Conservation (phyloP, 1,284 basidiomycete species). For the Gymnopus androsaceus region DNA sequence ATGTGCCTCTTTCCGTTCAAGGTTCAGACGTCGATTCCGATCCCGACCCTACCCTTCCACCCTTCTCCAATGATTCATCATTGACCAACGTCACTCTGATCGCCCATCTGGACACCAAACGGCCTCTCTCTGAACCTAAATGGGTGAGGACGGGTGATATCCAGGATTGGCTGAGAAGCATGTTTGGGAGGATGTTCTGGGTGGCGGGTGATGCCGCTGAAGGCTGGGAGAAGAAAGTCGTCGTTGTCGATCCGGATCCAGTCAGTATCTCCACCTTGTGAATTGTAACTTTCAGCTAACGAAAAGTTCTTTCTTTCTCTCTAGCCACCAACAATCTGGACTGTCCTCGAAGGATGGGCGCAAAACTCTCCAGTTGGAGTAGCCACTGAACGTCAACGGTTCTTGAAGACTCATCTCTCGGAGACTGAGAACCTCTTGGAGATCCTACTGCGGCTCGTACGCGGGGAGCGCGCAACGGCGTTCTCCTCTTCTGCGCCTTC, state of each 20-base stretch:
- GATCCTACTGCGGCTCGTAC: constrained; percentile 85
- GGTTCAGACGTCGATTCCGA: constrained; percentile 44
- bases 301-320: no score
- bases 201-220: constrained; percentile 68
- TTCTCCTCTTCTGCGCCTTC: constrained; percentile 58
- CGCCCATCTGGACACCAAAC: constrained; percentile 80
- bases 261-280: constrained; percentile 51
- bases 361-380: constrained; percentile 76
- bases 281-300: constrained; percentile 17
- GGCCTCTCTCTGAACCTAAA: constrained; percentile 89
- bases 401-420: constrained; percentile 84
- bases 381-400: constrained; percentile 78
- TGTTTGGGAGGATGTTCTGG: constrained; percentile 84
- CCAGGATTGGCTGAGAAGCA: constrained; percentile 88
- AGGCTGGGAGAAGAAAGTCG: constrained; percentile 92
- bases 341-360: constrained; percentile 87
- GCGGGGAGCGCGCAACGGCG: constrained; percentile 81
- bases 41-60: constrained; percentile 64
- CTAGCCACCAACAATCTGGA: constrained; percentile 88
- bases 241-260: constrained; percentile 92
- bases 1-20: constrained; percentile 51
- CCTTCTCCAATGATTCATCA: constrained; percentile 56
- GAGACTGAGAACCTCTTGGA: constrained; percentile 87
- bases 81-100: constrained; percentile 58
- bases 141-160: constrained; percentile 96